These are phyloP conservation scores for Helenozyma baotianmanensis DNA, from an alignment of 805 yeast species.

Conservation along the genomic window DNA sequence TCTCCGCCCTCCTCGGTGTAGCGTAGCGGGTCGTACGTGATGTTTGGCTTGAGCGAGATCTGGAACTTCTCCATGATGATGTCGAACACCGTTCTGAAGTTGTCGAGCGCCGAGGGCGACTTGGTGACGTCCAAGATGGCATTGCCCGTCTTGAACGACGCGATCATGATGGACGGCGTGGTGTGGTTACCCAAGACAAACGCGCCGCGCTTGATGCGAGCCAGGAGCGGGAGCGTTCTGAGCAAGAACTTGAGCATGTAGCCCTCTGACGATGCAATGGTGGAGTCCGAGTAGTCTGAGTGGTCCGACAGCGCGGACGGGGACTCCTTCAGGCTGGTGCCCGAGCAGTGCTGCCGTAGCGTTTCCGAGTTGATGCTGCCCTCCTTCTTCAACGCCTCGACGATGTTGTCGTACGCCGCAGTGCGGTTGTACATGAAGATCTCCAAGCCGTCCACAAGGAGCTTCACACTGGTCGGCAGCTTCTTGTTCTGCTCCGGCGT, in stretches of 20 bases:
- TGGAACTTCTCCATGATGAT: conserved; percentile 50
- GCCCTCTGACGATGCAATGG: neutral
- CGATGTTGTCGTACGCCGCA: conserved; percentile 64
- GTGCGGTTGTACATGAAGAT: conserved; percentile 78
- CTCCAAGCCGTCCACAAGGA: conserved; percentile 75
- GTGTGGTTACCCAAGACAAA: conserved; percentile 73
- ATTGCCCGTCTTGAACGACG: conserved; percentile 50
- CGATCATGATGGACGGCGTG: conserved; percentile 68
- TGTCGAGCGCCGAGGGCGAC: conserved; percentile 48
- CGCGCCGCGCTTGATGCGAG: conserved; percentile 62
- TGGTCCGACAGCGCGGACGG: neutral
- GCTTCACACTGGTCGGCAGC: conserved; percentile 52
- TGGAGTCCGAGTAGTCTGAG: conserved; percentile 1
- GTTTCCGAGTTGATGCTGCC: conserved; percentile 9
- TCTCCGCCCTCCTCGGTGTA: neutral
- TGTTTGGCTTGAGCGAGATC: conserved; percentile 63
- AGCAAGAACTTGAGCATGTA: conserved; percentile 16
- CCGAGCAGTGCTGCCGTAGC: neutral
- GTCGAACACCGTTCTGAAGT: conserved; percentile 44
- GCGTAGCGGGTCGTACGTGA: conserved; percentile 44
- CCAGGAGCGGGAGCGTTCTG: conserved; percentile 55
- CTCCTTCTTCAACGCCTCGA: conserved; percentile 32
- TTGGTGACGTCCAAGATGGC: conserved; percentile 56
- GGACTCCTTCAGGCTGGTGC: neutral
- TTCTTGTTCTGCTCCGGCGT: conserved; percentile 34